phyloP scores from a whole-genome alignment of 306 rosid genomes.

The Cicer pinnatifidum region DNA sequence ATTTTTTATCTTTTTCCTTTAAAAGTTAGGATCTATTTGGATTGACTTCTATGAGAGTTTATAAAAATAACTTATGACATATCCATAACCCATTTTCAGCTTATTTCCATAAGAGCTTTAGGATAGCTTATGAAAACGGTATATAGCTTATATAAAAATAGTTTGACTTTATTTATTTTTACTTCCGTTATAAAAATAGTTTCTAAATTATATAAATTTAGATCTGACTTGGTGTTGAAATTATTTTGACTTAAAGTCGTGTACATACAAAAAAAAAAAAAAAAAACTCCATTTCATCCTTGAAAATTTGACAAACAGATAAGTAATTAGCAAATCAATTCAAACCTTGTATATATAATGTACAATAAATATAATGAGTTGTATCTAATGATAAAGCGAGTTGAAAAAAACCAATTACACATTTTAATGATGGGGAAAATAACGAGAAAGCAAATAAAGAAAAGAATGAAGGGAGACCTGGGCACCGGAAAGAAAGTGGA shows the following conservation, averaged over 20 bases:
- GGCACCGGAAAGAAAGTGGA: constrained; percentile 52
- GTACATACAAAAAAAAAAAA: too few relatives aligned
- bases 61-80: neutral
- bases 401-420: neutral
- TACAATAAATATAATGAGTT: neutral
- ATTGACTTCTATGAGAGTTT: neutral
- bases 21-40: neutral
- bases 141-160: too few relatives aligned
- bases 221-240: neutral
- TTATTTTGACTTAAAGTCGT: neutral
- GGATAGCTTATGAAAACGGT: too few relatives aligned
- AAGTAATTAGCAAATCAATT: neutral
- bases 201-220: neutral
- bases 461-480: constrained; percentile 55
- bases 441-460: neutral
- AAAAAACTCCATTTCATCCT: neutral
- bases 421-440: neutral
- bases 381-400: neutral
- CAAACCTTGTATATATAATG: neutral
- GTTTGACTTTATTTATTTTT: too few relatives aligned
- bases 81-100: too few relatives aligned
- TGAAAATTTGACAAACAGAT: neutral
- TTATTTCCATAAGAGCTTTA: too few relatives aligned
- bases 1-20: neutral
- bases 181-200: neutral